A percentile compares a stretch with the other conserved stretches of the same genome.
phyloP scores from a whole-genome alignment of 306 rosid species.

The Trifolium dubium region DNA sequence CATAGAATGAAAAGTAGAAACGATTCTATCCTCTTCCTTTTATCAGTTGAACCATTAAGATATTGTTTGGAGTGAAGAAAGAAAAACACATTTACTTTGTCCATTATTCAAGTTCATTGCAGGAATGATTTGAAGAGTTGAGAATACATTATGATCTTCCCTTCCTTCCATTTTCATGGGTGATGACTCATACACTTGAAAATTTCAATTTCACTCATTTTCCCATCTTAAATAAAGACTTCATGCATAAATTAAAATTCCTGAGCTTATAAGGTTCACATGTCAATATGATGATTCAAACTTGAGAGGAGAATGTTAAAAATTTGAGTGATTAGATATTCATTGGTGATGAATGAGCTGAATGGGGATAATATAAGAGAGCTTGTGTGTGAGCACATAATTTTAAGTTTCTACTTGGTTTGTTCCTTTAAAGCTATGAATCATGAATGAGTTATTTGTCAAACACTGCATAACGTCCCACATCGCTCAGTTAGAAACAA shows the following conservation, averaged over 20 bases:
- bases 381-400: background rate
- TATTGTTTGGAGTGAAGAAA: background rate
- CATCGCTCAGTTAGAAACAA: background rate
- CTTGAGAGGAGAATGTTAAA: background rate
- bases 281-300: background rate
- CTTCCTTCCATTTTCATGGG: background rate
- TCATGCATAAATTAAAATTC: background rate
- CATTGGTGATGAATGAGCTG: background rate
- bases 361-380: background rate
- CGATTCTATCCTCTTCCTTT: background rate
- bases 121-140: background rate
- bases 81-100: background rate
- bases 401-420: background rate
- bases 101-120: background rate
- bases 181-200: background rate
- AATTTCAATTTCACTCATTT: constrained; percentile 1
- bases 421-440: no score
- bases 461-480: background rate
- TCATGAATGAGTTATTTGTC: background rate
- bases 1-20: background rate
- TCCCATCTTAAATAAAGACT: background rate
- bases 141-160: background rate
- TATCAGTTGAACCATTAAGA: background rate
- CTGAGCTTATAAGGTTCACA: background rate
- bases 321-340: background rate